Conservation (phyloP, 495 filamentous ascomycete genomes). For the Staphylotrichum tortipilum region DNA sequence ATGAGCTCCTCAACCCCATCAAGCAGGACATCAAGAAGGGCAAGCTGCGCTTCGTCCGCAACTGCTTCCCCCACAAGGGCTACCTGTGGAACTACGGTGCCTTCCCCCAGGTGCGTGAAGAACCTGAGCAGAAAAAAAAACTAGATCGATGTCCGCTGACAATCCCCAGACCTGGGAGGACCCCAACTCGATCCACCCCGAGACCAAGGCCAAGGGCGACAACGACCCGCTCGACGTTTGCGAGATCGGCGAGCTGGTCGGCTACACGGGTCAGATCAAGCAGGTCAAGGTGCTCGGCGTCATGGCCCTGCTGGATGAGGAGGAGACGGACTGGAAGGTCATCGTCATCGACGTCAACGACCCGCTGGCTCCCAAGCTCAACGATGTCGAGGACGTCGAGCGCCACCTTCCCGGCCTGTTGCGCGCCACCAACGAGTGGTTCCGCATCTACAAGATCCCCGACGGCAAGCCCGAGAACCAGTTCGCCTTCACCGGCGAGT, state of each 20-base stretch:
- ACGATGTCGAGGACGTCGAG: slow-evolving; percentile 99
- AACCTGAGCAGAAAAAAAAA: too few relatives aligned
- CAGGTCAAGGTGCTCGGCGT: slow-evolving; percentile 99
- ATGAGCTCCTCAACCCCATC: slow-evolving; percentile 93
- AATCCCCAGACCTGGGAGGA: slow-evolving; percentile 99
- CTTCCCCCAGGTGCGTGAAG: slow-evolving; percentile 91
- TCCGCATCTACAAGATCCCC: slow-evolving; percentile 99
- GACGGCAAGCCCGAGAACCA: slow-evolving; percentile 99
- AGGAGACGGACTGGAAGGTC: slow-evolving; percentile 99
- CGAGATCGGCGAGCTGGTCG: slow-evolving; percentile 97
- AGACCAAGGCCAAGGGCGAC: slow-evolving; percentile 99
- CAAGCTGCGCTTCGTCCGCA: slow-evolving; percentile 94
- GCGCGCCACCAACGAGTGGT: slow-evolving; percentile 99
- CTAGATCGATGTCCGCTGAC: too few relatives aligned
- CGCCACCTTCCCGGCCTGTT: slow-evolving; percentile 94
- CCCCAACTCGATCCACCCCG: slow-evolving; percentile 86
- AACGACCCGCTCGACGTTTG: slow-evolving; percentile 99
- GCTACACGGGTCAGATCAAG: slow-evolving; percentile 91
- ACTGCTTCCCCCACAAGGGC: slow-evolving; percentile 99
- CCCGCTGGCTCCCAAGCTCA: slow-evolving; percentile 89
- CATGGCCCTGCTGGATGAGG: slow-evolving; percentile 98
- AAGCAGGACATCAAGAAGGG: slow-evolving; percentile 88
- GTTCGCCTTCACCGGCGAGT: slow-evolving; percentile 99
- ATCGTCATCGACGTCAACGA: slow-evolving; percentile 99
- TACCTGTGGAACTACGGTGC: slow-evolving; percentile 99